Percentiles rank a stretch among this genome's conserved stretches.
phyloP scores from a whole-genome alignment of 75 land plant genomes.

The Chamaecyparis obtusa region DNA sequence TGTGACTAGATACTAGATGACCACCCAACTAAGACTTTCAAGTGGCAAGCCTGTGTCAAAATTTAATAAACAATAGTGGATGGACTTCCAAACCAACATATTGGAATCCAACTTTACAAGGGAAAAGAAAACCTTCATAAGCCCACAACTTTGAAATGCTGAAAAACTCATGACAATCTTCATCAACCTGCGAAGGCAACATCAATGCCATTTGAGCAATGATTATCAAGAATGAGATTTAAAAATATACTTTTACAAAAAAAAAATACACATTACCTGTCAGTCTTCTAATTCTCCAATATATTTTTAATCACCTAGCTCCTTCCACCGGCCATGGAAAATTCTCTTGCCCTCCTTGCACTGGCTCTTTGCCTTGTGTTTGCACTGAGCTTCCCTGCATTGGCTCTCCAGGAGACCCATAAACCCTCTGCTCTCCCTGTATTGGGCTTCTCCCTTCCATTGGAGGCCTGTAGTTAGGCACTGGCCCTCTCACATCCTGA shows the following conservation, averaged over 20 bases:
- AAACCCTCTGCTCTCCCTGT: not conserved
- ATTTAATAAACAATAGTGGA: not conserved
- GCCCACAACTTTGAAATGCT: not conserved
- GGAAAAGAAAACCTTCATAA: not conserved
- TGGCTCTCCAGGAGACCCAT: constrained; percentile 2
- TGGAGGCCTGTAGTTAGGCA: not conserved
- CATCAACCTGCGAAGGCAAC: not conserved
- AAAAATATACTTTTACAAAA: not conserved
- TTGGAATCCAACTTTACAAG: not conserved
- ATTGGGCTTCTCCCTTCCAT: not conserved
- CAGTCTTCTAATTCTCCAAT: not conserved
- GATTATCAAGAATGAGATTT: not conserved
- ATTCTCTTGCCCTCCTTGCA: not conserved
- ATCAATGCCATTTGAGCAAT: not conserved
- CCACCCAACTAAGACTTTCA: not conserved
- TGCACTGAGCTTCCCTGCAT: not conserved
- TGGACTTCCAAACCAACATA: not conserved
- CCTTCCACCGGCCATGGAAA: constrained; percentile 16
- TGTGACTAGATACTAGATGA: not conserved
- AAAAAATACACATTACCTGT: not conserved
- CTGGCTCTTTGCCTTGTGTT: not conserved
- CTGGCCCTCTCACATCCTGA: not conserved
- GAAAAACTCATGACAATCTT: not conserved
- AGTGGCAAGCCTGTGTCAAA: not conserved
- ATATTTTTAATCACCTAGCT: not conserved